phyloP scores from a whole-genome alignment of 2,329 filamentous ascomycete species.

The Scedosporium minutisporum region DNA sequence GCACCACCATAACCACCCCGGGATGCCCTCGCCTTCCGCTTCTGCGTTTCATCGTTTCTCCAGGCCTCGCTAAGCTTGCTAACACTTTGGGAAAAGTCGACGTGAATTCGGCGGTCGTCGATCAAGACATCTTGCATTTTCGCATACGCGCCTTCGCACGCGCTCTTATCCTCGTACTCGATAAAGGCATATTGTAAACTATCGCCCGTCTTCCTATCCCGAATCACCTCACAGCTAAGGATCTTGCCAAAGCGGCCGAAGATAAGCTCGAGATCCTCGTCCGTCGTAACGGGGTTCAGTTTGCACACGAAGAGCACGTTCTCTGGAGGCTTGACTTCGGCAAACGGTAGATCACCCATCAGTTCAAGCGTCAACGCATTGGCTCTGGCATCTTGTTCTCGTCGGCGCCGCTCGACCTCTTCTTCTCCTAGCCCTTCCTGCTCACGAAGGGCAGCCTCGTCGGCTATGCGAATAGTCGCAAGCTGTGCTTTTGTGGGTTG shows the following conservation, averaged over 20 bases:
- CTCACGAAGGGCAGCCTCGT: conserved; percentile 73
- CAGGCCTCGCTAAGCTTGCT: conserved; percentile 80
- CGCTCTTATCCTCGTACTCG: conserved; percentile 85
- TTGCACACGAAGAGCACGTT: conserved; percentile 99
- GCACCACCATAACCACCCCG: conserved; percentile 86
- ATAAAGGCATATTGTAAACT: conserved; percentile 97
- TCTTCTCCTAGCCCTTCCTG: conserved; percentile 66
- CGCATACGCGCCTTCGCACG: conserved; percentile 91
- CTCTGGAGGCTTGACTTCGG: conserved; percentile 93
- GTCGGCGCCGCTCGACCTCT: conserved; percentile 65
- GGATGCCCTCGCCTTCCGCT: conserved; percentile 49
- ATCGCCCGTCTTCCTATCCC: conserved; percentile 87
- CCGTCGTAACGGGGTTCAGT: conserved; percentile 89
- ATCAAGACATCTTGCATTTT: conserved; percentile 98
- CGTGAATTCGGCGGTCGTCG: conserved; percentile 93
- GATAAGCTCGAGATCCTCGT: conserved; percentile 89
- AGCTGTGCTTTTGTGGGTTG: conserved; percentile 75
- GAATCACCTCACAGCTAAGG: conserved; percentile 88
- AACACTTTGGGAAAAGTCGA: conserved; percentile 96
- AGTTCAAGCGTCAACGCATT: conserved; percentile 94
- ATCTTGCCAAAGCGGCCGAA: conserved; percentile 96
- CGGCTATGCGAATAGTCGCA: conserved; percentile 81
- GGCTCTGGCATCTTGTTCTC: conserved; percentile 83
- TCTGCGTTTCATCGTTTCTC: conserved; percentile 76
- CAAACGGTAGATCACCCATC: conserved; percentile 94